A percentile compares a stretch with the other conserved stretches of the same genome.
These are phyloP conservation scores for Schizosaccharomyces octosporus DNA, from an alignment of 805 yeast species.

Conservation along the genomic window DNA sequence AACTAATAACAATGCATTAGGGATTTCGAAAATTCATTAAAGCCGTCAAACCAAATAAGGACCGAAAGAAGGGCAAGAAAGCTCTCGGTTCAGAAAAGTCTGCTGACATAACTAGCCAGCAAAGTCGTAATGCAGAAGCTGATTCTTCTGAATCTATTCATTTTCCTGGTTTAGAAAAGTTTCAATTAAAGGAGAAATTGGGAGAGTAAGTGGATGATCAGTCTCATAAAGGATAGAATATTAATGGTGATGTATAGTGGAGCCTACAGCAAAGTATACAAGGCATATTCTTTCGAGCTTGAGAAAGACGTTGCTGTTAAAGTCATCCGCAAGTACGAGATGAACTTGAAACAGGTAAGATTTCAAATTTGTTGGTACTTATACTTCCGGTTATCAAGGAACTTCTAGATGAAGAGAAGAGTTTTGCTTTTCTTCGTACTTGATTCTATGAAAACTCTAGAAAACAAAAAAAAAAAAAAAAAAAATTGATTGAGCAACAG, in stretches of 20 bases:
- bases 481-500: neutral
- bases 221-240: neutral
- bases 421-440: too few species aligned
- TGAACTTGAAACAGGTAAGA: neutral
- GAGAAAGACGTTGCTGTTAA: slow-evolving; percentile 46
- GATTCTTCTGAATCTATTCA: slow-evolving; percentile 13
- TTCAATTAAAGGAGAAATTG: slow-evolving; percentile 18
- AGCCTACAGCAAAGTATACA: slow-evolving; percentile 70
- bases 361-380: neutral
- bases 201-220: slow-evolving; percentile 14
- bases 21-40: neutral
- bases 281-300: slow-evolving; percentile 27
- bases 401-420: too few species aligned
- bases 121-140: slow-evolving; percentile 18
- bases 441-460: too few species aligned
- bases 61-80: neutral
- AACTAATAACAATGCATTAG: neutral
- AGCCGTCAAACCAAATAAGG: neutral
- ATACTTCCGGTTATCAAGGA: too few species aligned
- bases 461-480: neutral
- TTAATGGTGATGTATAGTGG: slow-evolving; percentile 19
- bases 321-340: slow-evolving; percentile 30
- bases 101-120: slow-evolving; percentile 9
- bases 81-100: neutral
- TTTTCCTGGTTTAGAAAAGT: slow-evolving; percentile 18